Base-by-base conservation (phyloP, 192 early-diverging fungal species). In the Coemansia sp. region DNA sequence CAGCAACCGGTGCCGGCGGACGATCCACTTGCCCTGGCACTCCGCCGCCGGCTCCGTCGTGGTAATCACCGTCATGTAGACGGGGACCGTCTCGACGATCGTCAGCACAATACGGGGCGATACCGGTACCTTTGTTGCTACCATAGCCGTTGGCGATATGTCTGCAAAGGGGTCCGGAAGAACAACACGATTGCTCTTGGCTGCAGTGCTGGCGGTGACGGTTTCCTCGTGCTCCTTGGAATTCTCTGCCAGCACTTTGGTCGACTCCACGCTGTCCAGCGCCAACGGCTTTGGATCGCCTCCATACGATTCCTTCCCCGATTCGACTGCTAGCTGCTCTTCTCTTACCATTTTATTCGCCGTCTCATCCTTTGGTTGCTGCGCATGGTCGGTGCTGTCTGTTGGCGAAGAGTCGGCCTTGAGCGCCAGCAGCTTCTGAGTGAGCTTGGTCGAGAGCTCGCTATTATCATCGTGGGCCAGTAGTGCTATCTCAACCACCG, bases 1-100 rank as follows among this genome's bases (percentile, higher is more conserved):
- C 54, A 95, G 82, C 2, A 97, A 77, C 38, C 86, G 61, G 80
- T 87, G 85, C 74, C 86, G 65, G 65, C 83, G 59, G 64, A 77
- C 74, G 8, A 73, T 64, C 71, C 71, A 74, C 38, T 82, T 77
- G 37, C 67, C 65, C 30, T 55, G 64, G 50, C 71, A 62, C 10
- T 41, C 62, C 17, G 59, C 70, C 6, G 82, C 70, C 0, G 70
- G 59, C 64, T 74, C 70, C 9, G 74, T 77, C 11, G 71, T 74
- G 28, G 80, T 74, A 28, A 77, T 64, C 29, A 82, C 70, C 11
- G 74, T 82, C 80, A 82, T 77, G 57, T 74, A 77, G 36, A 82
- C 74, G 0, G 80, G 80, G 29, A 82, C 80, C 3, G 74, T 77
- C 41, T 82, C 80, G 38, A 82, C 79, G 6, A 81, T 75, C 15